Percentiles rank a stretch among this genome's conserved stretches.
phyloP scores from a whole-genome alignment of 108 stramenopile species.

The Seminavis robusta region DNA sequence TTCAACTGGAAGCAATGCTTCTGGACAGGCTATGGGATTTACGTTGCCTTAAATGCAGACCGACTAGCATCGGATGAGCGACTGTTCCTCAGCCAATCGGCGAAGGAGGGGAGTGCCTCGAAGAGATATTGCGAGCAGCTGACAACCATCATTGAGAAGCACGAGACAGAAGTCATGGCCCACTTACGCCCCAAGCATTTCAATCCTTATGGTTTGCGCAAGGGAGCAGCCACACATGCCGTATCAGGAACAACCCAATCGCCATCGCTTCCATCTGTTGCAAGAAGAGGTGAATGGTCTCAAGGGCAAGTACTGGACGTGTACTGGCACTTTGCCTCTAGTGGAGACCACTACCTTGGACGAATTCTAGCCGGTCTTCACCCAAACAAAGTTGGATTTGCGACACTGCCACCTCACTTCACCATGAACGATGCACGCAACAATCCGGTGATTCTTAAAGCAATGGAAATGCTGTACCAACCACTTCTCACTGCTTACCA shows the following conservation, averaged over 20 bases:
- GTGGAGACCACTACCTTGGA: conserved; percentile 40
- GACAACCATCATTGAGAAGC: neutral
- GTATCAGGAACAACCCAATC: conserved; percentile 32
- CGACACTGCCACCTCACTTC: conserved; percentile 29
- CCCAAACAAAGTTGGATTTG: conserved; percentile 24
- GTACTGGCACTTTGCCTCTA: conserved; percentile 32
- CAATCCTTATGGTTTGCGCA: conserved; percentile 31
- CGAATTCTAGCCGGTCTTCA: conserved; percentile 21
- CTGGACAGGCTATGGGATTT: neutral
- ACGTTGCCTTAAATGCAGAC: neutral
- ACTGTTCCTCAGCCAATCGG: conserved; percentile 12
- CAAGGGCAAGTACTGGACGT: conserved; percentile 36
- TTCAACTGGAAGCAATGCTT: neutral
- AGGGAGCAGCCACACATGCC: conserved; percentile 32
- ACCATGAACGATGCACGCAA: neutral
- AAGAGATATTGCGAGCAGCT: conserved; percentile 15
- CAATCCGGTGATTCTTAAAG: neutral
- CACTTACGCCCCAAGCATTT: conserved; percentile 16
- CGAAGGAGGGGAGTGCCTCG: conserved; percentile 12
- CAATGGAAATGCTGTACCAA: neutral
- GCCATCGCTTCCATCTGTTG: conserved; percentile 33
- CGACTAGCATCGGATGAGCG: conserved; percentile 6
- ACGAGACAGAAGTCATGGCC: neutral
- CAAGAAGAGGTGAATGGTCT: conserved; percentile 32
- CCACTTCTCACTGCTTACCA: neutral